Conservation (phyloP, 768 basidiomycete species). For the Lanmaoa rubissima region DNA sequence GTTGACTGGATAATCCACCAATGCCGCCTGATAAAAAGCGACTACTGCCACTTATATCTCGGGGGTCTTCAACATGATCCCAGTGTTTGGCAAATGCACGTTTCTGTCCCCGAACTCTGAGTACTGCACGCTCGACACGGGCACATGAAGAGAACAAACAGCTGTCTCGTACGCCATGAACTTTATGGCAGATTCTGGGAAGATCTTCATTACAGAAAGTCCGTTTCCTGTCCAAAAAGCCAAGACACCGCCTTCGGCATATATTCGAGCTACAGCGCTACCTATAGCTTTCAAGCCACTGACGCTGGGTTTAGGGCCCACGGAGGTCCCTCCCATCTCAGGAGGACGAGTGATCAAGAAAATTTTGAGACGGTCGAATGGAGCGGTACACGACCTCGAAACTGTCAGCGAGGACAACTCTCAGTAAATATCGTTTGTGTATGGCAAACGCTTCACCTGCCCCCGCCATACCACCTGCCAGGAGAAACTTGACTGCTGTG, state of each 20-base stretch:
- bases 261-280: slow-evolving; percentile 76
- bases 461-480: slow-evolving; percentile 94
- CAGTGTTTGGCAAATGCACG: slow-evolving; percentile 88
- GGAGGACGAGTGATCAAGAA: slow-evolving; percentile 91
- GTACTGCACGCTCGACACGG: slow-evolving; percentile 12
- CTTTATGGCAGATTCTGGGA: slow-evolving; percentile 98
- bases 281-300: slow-evolving; percentile 62
- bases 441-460: slow-evolving; percentile 57
- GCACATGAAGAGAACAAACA: slow-evolving; percentile 46
- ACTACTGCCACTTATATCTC: slow-evolving; percentile 87
- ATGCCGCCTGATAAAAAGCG: slow-evolving; percentile 95
- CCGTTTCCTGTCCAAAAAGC: slow-evolving; percentile 99
- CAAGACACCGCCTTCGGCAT: slow-evolving; percentile 82
- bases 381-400: slow-evolving; percentile 94
- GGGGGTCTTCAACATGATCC: slow-evolving; percentile 86
- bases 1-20: slow-evolving; percentile 91
- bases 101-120: slow-evolving; percentile 58
- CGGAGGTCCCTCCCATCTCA: slow-evolving; percentile 58
- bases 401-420: slow-evolving; percentile 47
- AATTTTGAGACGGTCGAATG: slow-evolving; percentile 94
- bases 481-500: slow-evolving; percentile 82
- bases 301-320: slow-evolving; percentile 44
- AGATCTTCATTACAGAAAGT: slow-evolving; percentile 91
- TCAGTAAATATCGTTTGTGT: not conserved
- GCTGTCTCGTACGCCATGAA: slow-evolving; percentile 94